These are phyloP conservation scores for Komagataella mondaviorum DNA, from an alignment of 805 yeast species.

Conservation along the genomic window DNA sequence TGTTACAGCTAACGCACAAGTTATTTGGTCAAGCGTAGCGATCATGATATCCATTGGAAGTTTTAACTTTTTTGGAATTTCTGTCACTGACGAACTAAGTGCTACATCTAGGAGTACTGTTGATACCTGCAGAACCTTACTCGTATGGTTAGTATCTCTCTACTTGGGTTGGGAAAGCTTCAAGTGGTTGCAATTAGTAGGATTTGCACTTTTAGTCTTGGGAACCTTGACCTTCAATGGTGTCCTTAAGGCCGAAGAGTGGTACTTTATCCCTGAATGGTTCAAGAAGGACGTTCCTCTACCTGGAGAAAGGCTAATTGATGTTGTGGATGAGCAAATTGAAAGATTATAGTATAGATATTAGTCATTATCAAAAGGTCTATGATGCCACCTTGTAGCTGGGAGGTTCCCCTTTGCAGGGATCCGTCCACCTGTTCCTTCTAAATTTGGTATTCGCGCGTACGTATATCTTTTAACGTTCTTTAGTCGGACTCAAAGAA, in stretches of 20 bases:
- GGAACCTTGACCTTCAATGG: conserved; percentile 71
- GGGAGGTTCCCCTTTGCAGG: not conserved
- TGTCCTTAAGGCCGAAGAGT: conserved; percentile 39
- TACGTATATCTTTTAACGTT: not conserved
- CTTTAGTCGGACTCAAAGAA: not conserved
- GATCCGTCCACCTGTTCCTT: not conserved
- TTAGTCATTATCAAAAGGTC: not conserved
- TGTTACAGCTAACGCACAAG: conserved; percentile 25
- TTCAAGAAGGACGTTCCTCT: conserved; percentile 18
- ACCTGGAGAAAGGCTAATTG: conserved; percentile 11
- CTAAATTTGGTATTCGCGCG: not conserved
- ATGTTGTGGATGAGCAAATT: conserved; percentile 26
- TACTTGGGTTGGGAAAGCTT: conserved; percentile 66
- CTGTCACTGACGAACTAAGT: conserved; percentile 48
- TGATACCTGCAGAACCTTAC: conserved; percentile 62
- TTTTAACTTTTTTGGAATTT: conserved; percentile 64
- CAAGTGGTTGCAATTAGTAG: conserved; percentile 44
- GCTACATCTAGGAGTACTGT: conserved; percentile 74
- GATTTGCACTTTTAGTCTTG: conserved; percentile 47
- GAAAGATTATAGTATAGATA: conserved; percentile 16
- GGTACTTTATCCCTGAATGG: conserved; percentile 31
- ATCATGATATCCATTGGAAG: conserved; percentile 63
- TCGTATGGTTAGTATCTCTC: conserved; percentile 66
- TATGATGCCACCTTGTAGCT: not conserved
- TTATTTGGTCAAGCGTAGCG: conserved; percentile 40